These are phyloP conservation scores for Enterospora canceri DNA, from an alignment of 371 early-diverging fungal genomes.

Conservation along the genomic window DNA sequence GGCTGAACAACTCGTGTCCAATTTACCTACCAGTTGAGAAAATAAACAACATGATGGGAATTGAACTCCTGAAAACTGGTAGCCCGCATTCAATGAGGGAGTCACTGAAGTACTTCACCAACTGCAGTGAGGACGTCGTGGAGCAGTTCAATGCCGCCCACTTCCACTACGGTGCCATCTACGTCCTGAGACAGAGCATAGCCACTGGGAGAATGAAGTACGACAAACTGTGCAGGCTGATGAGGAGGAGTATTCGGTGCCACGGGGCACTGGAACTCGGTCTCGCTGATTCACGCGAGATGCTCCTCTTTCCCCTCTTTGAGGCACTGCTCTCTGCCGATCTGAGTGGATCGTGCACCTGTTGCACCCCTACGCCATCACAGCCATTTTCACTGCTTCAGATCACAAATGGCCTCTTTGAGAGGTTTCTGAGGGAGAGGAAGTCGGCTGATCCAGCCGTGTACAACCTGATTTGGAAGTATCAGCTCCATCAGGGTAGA, in stretches of 20 bases:
- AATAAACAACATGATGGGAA: slow-evolving; percentile 38
- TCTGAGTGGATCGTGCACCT: slow-evolving; percentile 16
- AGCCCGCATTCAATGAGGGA: slow-evolving; percentile 10
- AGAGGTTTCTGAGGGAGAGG: slow-evolving; percentile 33
- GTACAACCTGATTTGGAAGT: slow-evolving; percentile 45
- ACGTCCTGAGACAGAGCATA: slow-evolving; percentile 30
- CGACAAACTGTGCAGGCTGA: slow-evolving; percentile 5
- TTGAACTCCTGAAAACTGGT: slow-evolving; percentile 31
- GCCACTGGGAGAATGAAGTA: neutral
- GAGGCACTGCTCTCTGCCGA: slow-evolving; percentile 30
- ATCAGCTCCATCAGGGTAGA: slow-evolving; percentile 27
- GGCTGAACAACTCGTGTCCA: slow-evolving; percentile 20
- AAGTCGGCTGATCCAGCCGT: slow-evolving; percentile 4
- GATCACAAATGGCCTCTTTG: slow-evolving; percentile 31
- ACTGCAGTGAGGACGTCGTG: slow-evolving; percentile 24
- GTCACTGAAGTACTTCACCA: slow-evolving; percentile 28
- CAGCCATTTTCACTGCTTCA: slow-evolving; percentile 14
- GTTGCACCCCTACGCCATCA: slow-evolving; percentile 11
- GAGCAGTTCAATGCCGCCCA: slow-evolving; percentile 25
- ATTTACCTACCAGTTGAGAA: slow-evolving; percentile 38
- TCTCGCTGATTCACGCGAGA: slow-evolving; percentile 35
- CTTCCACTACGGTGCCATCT: slow-evolving; percentile 37
- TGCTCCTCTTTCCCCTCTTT: slow-evolving; percentile 43
- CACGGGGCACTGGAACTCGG: slow-evolving; percentile 26
- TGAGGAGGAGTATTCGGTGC: slow-evolving; percentile 27